Conservation (phyloP, 768 basidiomycete genomes). For the Pisolithus tinctorius region DNA sequence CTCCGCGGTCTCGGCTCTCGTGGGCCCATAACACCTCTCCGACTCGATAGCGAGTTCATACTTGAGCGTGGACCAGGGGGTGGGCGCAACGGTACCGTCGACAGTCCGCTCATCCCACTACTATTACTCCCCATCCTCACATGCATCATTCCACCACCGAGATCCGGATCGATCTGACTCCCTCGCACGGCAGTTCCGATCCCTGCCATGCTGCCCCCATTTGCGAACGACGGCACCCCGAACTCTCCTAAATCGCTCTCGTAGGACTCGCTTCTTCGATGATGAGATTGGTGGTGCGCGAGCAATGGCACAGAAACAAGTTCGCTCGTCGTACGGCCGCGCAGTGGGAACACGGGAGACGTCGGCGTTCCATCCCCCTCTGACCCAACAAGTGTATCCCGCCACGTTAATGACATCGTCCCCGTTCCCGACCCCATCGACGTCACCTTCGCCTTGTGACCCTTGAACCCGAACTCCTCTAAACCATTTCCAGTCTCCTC, state of each 20-base stretch:
- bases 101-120: conserved; percentile 4
- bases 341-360: conserved; percentile 12
- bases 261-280: conserved; percentile 12
- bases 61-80: not conserved
- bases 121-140: conserved; percentile 11
- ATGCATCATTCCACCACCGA: conserved; percentile 1
- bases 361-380: conserved; percentile 11
- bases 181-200: conserved; percentile 37
- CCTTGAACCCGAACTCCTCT: conserved; percentile 5
- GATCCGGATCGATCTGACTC: conserved; percentile 17
- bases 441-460: not conserved
- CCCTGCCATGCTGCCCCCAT: conserved; percentile 32
- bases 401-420: not conserved
- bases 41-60: not conserved
- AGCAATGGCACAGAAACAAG: conserved; percentile 27
- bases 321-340: conserved; percentile 22
- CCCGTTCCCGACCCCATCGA: conserved; percentile 18
- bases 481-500: conserved; percentile 12
- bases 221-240: conserved; percentile 6
- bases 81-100: conserved; percentile 5
- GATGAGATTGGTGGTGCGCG: conserved; percentile 11
- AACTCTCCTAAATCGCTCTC: conserved; percentile 16
- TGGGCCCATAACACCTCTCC: not conserved
- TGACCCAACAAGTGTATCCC: conserved; percentile 26
- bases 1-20: not conserved